Conservation (phyloP, 2,329 filamentous ascomycete species). For the Colletotrichum sp. region DNA sequence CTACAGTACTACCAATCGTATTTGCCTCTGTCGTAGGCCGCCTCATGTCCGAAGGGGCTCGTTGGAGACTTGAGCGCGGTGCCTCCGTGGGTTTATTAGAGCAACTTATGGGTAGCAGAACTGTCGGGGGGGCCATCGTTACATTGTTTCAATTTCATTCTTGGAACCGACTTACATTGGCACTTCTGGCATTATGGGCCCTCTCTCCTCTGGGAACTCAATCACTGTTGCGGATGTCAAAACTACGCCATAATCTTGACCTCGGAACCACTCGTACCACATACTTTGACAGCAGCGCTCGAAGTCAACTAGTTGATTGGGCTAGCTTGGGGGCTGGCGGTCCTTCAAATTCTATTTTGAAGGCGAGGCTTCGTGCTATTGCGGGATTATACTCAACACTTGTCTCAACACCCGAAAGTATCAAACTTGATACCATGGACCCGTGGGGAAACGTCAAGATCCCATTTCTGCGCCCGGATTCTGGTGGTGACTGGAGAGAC, state of each 20-base stretch:
- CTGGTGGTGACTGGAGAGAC: too few species aligned
- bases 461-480: too few species aligned
- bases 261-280: too few species aligned
- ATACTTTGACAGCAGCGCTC: neutral
- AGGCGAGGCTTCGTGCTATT: too few species aligned
- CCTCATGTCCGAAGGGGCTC: constrained; percentile 27
- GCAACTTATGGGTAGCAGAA: constrained; percentile 34
- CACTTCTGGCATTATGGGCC: constrained; percentile 29
- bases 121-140: constrained; percentile 27
- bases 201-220: constrained; percentile 34
- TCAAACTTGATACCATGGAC: too few species aligned
- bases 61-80: constrained; percentile 31
- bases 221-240: constrained; percentile 25
- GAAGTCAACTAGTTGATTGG: neutral
- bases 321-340: too few species aligned
- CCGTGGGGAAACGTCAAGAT: too few species aligned
- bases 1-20: constrained; percentile 32
- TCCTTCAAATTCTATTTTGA: too few species aligned
- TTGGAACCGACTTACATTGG: constrained; percentile 27
- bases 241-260: too few species aligned
- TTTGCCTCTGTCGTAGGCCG: constrained; percentile 32
- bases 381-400: too few species aligned
- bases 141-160: constrained; percentile 29
- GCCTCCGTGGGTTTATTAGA: constrained; percentile 28
- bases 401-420: too few species aligned